Base-by-base conservation (phyloP, 2,329 filamentous ascomycete genomes). In the Aspergillus udagawae region DNA sequence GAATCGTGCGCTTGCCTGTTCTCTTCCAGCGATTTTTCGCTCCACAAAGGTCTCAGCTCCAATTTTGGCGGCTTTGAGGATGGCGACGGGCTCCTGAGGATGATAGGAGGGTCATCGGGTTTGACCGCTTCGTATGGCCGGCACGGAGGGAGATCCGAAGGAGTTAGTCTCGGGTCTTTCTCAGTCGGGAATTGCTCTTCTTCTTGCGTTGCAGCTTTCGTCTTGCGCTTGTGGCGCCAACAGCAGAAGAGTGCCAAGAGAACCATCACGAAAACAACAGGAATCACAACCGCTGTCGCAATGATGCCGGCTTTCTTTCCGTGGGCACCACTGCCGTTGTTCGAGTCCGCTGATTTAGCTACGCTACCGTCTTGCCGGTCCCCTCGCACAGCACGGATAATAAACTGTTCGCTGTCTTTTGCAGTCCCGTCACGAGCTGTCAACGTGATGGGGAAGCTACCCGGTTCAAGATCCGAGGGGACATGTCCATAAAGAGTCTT, bases 401-500 rank as follows among this genome's bases (percentile, higher is more conserved):
- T 72, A 56, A 84, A 80, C 2, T 67, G 65, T 54, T 79, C 76
- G 8, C 73, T 75, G 52, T 82, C 74, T 47, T 69, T 68, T 56
- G 65, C 51, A 63, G 68, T 65, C 38, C 71, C 74, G 52, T 75
- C 73, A 23, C 64, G 74, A 20, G 78, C 79, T 9, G 71, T 79
- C 38, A 84, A 58, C 12, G 73, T 77, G 23, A 78, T 74, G 20
- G 71, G 67, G 21, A 80, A 69, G 8, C 72, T 71, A 38, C 73
- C 67, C 1, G 78, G 68, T 6, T 71, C 60, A 5, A 75, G 56
- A 51, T 74, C 69, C 1, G 67, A 61, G 0, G 82, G 81, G 9
- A 83, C 74, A n/a, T 73, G 75, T 14, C 82, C 83, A n/a, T 69
- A 68, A 2, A 85, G 72, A 2, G 73, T 75, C 47, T 77, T 71